Conservation (phyloP, 2,329 filamentous ascomycete genomes). For the Zarea fungicola region DNA sequence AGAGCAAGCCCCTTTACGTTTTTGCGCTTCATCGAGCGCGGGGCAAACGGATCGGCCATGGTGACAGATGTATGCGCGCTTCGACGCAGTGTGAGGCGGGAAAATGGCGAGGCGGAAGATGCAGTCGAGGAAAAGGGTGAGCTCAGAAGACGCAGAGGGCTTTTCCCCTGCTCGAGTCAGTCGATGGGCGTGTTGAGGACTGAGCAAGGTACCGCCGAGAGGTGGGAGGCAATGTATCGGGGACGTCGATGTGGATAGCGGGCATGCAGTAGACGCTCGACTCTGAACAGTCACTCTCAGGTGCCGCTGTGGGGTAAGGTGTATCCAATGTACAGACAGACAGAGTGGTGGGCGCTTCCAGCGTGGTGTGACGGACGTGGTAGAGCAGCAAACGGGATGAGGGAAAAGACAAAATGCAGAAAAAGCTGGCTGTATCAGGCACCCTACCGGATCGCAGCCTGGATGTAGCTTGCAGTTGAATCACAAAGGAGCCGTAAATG, state of each 20-base stretch:
- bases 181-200: conserved; percentile 6
- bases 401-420: not conserved
- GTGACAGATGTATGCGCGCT: conserved; percentile 19
- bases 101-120: conserved; percentile 3
- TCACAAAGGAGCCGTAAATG: not conserved
- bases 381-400: not conserved
- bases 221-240: conserved; percentile 12
- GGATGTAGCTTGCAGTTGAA: not conserved
- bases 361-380: not conserved
- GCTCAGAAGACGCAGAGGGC: conserved; percentile 3
- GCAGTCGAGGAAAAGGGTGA: not conserved
- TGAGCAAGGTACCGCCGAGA: not conserved
- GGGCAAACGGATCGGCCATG: conserved; percentile 60
- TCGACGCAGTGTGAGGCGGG: not conserved
- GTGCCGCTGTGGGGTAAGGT: conserved; percentile 10
- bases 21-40: conserved; percentile 94
- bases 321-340: too few relatives aligned
- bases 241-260: conserved; percentile 9
- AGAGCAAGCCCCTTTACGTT: conserved; percentile 95
- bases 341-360: conserved; percentile 9
- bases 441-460: not conserved
- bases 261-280: conserved; percentile 7
- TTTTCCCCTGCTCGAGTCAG: conserved; percentile 9
- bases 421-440: not conserved
- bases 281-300: too few relatives aligned